phyloP scores from a whole-genome alignment of 257 asterid genomes.

The Fraxinus quadrangulata region DNA sequence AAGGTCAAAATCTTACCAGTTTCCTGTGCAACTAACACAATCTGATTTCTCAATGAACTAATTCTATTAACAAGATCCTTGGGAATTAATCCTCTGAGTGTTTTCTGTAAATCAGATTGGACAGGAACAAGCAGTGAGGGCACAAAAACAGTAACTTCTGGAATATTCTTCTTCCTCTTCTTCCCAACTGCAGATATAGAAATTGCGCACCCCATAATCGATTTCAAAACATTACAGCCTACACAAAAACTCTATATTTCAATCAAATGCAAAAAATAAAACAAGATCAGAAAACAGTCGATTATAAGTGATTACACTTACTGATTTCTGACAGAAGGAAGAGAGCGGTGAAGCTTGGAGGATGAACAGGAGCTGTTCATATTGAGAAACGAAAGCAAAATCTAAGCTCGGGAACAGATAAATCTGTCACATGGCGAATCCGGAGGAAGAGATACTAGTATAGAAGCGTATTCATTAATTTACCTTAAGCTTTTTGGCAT shows the following conservation, averaged over 20 bases:
- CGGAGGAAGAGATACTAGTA: slow-evolving; percentile 29
- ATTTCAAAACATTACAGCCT: slow-evolving; percentile 31
- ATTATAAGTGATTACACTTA: slow-evolving; percentile 5
- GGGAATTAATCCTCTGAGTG: slow-evolving; percentile 52
- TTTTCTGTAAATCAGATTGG: slow-evolving; percentile 47
- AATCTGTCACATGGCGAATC: slow-evolving; percentile 58
- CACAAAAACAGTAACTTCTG: slow-evolving; percentile 51
- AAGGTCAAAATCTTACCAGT: slow-evolving; percentile 43
- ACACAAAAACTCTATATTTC: background rate
- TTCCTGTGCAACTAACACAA: slow-evolving; percentile 51
- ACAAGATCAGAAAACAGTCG: background rate
- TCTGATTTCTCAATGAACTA: slow-evolving; percentile 58
- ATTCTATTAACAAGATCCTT: slow-evolving; percentile 64
- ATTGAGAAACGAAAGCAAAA: slow-evolving; percentile 20
- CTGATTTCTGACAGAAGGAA: slow-evolving; percentile 14
- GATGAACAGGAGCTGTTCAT: slow-evolving; percentile 9
- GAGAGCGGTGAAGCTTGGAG: slow-evolving; percentile 26
- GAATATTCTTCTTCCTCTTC: slow-evolving; percentile 49
- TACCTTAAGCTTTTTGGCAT: background rate
- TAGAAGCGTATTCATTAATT: background rate
- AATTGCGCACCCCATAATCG: slow-evolving; percentile 69
- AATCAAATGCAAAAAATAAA: background rate
- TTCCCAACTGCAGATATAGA: slow-evolving; percentile 52
- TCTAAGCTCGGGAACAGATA: slow-evolving; percentile 46
- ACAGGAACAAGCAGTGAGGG: slow-evolving; percentile 63